Percentiles rank a stretch among this genome's conserved stretches.
Evolutionary conservation across 2,329 filamentous ascomycete genomes (phyloP).

Genomic region (Thelonectria discophora): DNA sequence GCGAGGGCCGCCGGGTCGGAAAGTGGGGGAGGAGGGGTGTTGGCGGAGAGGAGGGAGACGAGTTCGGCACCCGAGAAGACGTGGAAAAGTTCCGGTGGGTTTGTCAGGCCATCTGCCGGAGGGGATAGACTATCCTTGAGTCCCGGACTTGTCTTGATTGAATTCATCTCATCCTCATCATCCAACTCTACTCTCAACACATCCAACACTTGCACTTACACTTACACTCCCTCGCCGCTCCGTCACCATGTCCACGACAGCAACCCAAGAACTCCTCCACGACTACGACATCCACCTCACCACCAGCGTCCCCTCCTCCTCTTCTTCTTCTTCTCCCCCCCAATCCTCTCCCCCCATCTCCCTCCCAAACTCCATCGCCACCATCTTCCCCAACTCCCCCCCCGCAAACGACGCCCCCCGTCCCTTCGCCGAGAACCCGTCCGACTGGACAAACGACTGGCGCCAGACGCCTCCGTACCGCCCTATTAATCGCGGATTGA

Average conservation of each 20-base stretch:
- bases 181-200: background rate
- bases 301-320: background rate
- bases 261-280: constrained; percentile 17
- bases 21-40: constrained; percentile 20
- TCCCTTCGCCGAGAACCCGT: constrained; percentile 11
- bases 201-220: background rate
- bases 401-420: constrained; percentile 3
- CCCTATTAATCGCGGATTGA: constrained; percentile 8
- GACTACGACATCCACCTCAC: constrained; percentile 25
- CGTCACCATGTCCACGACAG: constrained; percentile 16
- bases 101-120: constrained; percentile 7
- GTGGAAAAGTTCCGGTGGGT: too few relatives aligned
- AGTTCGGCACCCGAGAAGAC: too few relatives aligned
- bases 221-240: background rate
- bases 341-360: too few relatives aligned
- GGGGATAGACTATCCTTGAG: background rate
- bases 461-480: constrained; percentile 21
- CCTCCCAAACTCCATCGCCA: background rate
- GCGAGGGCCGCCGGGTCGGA: constrained; percentile 18
- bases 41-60: too few relatives aligned
- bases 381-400: background rate
- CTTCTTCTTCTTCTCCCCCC: too few relatives aligned
- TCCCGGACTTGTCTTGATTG: background rate
- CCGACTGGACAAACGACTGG: constrained; percentile 20
- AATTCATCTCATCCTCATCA: too few relatives aligned